These are phyloP conservation scores for Streptanthus diversifolius DNA, from an alignment of 345 rosid genomes.

Conservation along the genomic window DNA sequence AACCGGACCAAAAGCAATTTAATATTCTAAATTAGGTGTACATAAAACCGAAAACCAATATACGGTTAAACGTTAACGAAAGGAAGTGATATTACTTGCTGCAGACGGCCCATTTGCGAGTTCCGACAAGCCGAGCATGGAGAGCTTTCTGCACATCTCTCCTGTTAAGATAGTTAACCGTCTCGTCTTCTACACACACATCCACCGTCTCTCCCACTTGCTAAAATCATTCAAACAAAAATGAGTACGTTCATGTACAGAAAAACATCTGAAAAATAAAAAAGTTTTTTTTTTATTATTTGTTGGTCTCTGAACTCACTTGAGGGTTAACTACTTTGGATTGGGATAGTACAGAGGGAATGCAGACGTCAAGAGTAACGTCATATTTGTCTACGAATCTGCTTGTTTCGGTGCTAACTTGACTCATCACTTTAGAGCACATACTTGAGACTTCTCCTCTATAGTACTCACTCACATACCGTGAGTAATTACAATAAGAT, in stretches of 20 bases:
- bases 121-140: conserved; percentile 83
- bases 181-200: conserved; percentile 93
- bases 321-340: conserved; percentile 57
- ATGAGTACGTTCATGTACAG: not conserved
- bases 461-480: conserved; percentile 75
- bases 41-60: too few relatives aligned
- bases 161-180: conserved; percentile 82
- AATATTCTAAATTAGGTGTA: not conserved
- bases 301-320: conserved; percentile 35
- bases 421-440: conserved; percentile 73
- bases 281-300: not conserved
- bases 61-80: not conserved
- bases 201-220: conserved; percentile 66
- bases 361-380: conserved; percentile 85
- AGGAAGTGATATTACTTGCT: conserved; percentile 54
- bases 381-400: conserved; percentile 85
- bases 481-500: conserved; percentile 73
- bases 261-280: not conserved
- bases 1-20: not conserved
- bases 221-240: conserved; percentile 30
- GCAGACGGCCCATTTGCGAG: conserved; percentile 74
- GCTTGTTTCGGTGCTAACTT: conserved; percentile 73
- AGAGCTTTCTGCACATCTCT: conserved; percentile 81
- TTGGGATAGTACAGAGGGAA: conserved; percentile 77
- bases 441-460: conserved; percentile 60